A percentile compares a stretch with the other conserved stretches of the same genome.
phyloP scores from a whole-genome alignment of 23 red algal species.

The Gracilaria caudata region DNA sequence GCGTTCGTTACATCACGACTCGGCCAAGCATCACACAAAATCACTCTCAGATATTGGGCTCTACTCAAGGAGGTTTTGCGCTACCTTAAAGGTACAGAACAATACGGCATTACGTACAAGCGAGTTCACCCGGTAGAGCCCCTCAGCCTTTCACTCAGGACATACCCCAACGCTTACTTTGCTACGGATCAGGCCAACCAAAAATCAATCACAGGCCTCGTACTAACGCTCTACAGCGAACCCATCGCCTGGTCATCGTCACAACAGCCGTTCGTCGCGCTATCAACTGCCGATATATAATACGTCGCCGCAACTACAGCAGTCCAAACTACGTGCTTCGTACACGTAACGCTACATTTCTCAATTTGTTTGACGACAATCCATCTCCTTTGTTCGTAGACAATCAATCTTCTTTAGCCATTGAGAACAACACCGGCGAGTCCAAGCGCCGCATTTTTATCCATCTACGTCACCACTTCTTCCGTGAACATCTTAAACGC shows the following conservation, averaged over 20 bases:
- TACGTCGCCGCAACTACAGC: conserved; percentile 17
- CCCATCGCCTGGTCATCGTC: background rate
- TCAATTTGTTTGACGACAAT: background rate
- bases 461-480: conserved; percentile 29
- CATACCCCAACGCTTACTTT: conserved; percentile 11
- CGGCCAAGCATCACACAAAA: background rate
- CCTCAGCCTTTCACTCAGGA: background rate
- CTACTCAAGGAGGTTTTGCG: background rate
- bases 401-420: conserved; percentile 2
- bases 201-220: background rate
- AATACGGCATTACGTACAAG: background rate
- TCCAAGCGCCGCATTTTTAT: conserved; percentile 43
- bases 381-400: conserved; percentile 10
- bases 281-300: background rate
- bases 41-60: background rate
- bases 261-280: background rate
- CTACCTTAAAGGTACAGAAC: conserved; percentile 13
- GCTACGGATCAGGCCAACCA: background rate
- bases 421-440: conserved; percentile 20
- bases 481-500: conserved; percentile 20
- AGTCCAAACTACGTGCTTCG: background rate
- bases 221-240: background rate
- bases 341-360: background rate
- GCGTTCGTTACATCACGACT: background rate
- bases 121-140: no score